Evolutionary conservation across 208 protist species (phyloP).

Genomic region (Crithidia fasciculata): DNA sequence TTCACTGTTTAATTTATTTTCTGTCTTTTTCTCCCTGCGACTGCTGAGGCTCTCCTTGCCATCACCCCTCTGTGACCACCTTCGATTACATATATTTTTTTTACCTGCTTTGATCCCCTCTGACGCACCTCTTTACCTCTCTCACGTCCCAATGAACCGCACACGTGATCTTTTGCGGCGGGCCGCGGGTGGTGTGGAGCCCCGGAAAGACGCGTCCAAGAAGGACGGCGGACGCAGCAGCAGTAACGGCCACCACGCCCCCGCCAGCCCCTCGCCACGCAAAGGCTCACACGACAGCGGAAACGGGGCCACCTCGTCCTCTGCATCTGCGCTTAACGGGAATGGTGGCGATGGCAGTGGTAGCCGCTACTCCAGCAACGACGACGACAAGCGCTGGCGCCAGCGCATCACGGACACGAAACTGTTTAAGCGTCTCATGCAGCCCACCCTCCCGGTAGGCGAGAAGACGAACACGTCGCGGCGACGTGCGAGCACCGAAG

Average conservation of each 20-base stretch:
- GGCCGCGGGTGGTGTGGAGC: conserved; percentile 13
- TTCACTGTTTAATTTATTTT: background rate
- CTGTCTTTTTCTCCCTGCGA: background rate
- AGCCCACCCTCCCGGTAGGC: background rate
- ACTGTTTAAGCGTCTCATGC: conserved; percentile 34
- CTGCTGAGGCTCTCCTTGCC: no score
- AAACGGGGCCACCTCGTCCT: background rate
- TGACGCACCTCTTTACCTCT: background rate
- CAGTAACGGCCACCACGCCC: background rate
- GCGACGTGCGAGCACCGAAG: background rate
- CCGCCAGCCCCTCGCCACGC: background rate
- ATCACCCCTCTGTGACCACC: no score
- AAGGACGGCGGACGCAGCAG: background rate
- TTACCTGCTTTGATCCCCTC: background rate
- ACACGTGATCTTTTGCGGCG: conserved; percentile 27
- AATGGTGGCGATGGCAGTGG: no score
- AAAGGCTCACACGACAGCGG: conserved; percentile 3
- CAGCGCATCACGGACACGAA: conserved; percentile 33
- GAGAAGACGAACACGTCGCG: background rate
- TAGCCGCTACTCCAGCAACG: background rate
- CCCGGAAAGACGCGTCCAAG: conserved; percentile 4
- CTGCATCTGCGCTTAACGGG: background rate
- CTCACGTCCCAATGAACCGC: conserved; percentile 14
- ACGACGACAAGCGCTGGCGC: conserved; percentile 28
- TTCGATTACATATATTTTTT: background rate